phyloP scores from a whole-genome alignment of 2,329 filamentous ascomycete genomes.

The Uncinocarpus reesii region DNA sequence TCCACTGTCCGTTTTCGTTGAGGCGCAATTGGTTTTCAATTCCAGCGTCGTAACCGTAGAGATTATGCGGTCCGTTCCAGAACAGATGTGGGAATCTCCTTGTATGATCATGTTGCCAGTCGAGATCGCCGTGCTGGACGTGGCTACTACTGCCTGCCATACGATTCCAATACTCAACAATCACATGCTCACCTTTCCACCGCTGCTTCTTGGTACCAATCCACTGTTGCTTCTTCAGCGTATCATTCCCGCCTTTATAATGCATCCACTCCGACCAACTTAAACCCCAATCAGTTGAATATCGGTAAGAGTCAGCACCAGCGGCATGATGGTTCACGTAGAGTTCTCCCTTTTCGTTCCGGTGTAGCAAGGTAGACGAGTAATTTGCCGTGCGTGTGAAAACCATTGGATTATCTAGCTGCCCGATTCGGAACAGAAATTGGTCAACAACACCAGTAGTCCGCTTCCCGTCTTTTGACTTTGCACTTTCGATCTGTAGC shows the following conservation, averaged over 20 bases:
- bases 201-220: conserved; percentile 47
- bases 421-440: conserved; percentile 51
- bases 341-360: conserved; percentile 33
- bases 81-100: conserved; percentile 54
- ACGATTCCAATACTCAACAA: conserved; percentile 54
- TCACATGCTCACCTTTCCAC: conserved; percentile 53
- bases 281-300: conserved; percentile 52
- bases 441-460: conserved; percentile 43
- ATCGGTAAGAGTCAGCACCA: conserved; percentile 53
- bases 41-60: conserved; percentile 54
- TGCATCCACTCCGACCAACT: conserved; percentile 49
- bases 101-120: conserved; percentile 29
- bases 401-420: conserved; percentile 45
- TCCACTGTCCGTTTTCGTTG: conserved; percentile 43
- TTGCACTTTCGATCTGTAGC: conserved; percentile 47
- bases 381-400: conserved; percentile 47
- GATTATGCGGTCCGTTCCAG: conserved; percentile 53
- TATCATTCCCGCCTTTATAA: conserved; percentile 45
- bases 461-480: conserved; percentile 32
- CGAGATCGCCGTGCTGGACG: conserved; percentile 49
- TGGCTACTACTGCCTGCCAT: conserved; percentile 51
- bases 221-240: conserved; percentile 44
- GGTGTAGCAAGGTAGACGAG: conserved; percentile 40
- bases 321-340: conserved; percentile 50
- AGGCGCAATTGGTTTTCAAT: conserved; percentile 45